Conservation (phyloP, 2,329 filamentous ascomycete species). For the Cercospora sp. region DNA sequence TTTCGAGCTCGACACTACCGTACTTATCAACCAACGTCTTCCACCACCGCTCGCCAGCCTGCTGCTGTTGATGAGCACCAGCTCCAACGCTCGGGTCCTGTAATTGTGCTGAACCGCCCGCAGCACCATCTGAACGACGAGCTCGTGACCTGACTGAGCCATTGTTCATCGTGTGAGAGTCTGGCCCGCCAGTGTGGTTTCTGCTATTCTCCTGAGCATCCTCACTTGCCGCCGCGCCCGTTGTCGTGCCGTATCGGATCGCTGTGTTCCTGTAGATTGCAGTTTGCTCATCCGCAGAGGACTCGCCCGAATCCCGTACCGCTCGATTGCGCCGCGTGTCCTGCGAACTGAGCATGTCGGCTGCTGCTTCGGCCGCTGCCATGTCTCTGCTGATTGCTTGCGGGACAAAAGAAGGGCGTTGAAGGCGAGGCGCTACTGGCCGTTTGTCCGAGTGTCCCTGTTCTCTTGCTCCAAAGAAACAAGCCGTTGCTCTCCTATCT, state of each 20-base stretch:
- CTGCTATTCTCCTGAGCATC: slow-evolving; percentile 26
- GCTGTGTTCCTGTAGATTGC: slow-evolving; percentile 39
- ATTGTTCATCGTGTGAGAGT: slow-evolving; percentile 25
- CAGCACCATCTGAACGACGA: slow-evolving; percentile 14
- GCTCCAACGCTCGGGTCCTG: slow-evolving; percentile 9
- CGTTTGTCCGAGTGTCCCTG: not conserved
- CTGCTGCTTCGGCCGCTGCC: slow-evolving; percentile 15
- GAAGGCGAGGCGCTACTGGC: not conserved
- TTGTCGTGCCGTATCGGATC: slow-evolving; percentile 30
- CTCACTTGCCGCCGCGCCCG: slow-evolving; percentile 26
- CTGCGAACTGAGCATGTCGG: slow-evolving; percentile 12
- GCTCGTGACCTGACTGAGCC: slow-evolving; percentile 19
- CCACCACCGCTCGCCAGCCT: slow-evolving; percentile 51
- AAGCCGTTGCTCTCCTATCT: not conserved
- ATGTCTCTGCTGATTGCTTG: slow-evolving; percentile 6
- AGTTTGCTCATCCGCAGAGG: slow-evolving; percentile 46
- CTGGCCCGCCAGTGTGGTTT: not conserved
- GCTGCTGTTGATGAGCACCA: not conserved
- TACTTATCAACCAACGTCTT: slow-evolving; percentile 58
- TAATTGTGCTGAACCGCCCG: slow-evolving; percentile 10
- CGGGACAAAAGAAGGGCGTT: not conserved
- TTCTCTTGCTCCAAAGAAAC: not conserved
- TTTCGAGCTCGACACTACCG: slow-evolving; percentile 73
- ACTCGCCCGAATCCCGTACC: slow-evolving; percentile 31
- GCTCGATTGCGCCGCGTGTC: slow-evolving; percentile 17